These are phyloP conservation scores for Podospora appendiculata DNA, from an alignment of 495 filamentous ascomycete species.

Conservation along the genomic window DNA sequence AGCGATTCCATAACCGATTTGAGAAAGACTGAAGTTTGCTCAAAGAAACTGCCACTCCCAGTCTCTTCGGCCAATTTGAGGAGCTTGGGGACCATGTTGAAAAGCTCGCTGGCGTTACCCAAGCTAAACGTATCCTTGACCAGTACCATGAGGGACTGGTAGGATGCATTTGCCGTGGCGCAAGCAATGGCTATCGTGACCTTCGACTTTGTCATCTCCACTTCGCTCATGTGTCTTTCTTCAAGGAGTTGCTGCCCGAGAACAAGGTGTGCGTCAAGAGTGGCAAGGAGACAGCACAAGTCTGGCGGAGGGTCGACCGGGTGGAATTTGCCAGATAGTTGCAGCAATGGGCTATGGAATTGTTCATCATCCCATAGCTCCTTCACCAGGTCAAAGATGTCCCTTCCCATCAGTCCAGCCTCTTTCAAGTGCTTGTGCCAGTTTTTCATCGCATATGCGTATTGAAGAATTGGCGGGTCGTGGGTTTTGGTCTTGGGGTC, in stretches of 20 bases:
- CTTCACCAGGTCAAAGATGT: neutral
- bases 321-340: neutral
- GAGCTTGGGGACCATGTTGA: neutral
- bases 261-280: neutral
- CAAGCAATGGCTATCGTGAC: neutral
- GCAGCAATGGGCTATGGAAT: neutral
- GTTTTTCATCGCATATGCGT: conserved; percentile 3
- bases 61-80: neutral
- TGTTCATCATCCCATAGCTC: conserved; percentile 1
- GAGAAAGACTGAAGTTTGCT: neutral
- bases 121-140: neutral
- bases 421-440: conserved; percentile 3
- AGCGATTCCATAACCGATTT: neutral
- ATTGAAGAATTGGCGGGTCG: neutral
- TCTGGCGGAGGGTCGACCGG: neutral
- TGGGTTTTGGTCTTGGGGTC: neutral
- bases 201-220: neutral
- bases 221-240: neutral
- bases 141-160: neutral
- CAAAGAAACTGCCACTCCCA: neutral
- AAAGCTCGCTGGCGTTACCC: neutral
- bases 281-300: neutral
- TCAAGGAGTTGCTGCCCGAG: neutral
- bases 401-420: neutral
- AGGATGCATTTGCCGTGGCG: neutral